Conservation (phyloP, 306 rosid genomes). For the Nissolia schottii region DNA sequence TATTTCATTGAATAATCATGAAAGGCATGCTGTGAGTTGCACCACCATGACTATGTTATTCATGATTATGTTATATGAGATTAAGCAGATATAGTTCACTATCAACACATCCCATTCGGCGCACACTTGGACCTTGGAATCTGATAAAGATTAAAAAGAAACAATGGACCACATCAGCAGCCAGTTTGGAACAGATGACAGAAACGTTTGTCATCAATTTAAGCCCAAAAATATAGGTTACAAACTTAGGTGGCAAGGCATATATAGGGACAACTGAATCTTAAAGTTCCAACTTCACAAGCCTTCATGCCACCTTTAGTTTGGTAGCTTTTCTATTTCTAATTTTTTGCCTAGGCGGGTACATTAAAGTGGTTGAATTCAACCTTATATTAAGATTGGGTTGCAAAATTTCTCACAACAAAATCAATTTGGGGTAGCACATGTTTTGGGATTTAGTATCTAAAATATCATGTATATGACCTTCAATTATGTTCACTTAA, state of each 20-base stretch:
- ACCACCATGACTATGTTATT: neutral
- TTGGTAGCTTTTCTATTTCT: neutral
- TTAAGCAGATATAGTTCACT: neutral
- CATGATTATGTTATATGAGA: neutral
- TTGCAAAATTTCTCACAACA: neutral
- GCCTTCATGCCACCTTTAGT: neutral
- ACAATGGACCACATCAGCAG: neutral
- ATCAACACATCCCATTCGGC: too few species aligned
- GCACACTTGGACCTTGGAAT: too few species aligned
- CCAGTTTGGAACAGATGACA: neutral
- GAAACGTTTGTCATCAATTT: neutral
- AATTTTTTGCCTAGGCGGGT: too few species aligned
- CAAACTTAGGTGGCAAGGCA: neutral
- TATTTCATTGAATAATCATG: neutral
- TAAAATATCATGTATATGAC: neutral
- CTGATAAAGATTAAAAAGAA: neutral
- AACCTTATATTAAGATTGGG: neutral
- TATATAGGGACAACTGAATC: neutral
- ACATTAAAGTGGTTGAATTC: too few species aligned
- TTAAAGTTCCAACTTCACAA: neutral
- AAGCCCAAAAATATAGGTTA: neutral
- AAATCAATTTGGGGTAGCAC: conserved; percentile 1
- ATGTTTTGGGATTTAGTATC: neutral
- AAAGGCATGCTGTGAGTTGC: neutral
- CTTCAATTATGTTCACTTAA: neutral